These are phyloP conservation scores for Macrolepiota dolichaula DNA, from an alignment of 768 basidiomycete species.

Conservation along the genomic window DNA sequence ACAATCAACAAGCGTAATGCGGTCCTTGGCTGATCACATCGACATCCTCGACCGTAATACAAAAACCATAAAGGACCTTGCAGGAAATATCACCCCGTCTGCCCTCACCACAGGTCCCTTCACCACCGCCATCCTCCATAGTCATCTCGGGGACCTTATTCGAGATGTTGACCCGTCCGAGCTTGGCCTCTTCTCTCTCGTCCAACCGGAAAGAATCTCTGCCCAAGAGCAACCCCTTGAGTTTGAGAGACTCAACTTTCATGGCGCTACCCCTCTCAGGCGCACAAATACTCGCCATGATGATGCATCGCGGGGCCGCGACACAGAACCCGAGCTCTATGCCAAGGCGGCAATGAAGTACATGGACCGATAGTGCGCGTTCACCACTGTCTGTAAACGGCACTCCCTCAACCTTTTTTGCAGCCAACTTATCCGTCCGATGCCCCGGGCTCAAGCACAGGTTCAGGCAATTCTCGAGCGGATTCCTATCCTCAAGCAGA, in stretches of 20 bases:
- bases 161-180: constrained; percentile 79
- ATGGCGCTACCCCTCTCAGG: constrained; percentile 68
- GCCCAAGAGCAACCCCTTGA: constrained; percentile 30
- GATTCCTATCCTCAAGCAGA: constrained; percentile 33
- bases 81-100: constrained; percentile 24
- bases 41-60: constrained; percentile 60
- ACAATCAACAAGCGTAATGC: constrained; percentile 28
- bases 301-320: constrained; percentile 29
- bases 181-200: constrained; percentile 71
- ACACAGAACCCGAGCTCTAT: constrained; percentile 72
- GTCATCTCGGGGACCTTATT: constrained; percentile 69
- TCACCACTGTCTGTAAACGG: background rate
- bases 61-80: constrained; percentile 46
- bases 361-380: constrained; percentile 70
- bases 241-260: constrained; percentile 62
- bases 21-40: constrained; percentile 63
- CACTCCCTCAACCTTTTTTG: constrained; percentile 9
- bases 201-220: constrained; percentile 22
- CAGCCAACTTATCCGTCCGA: constrained; percentile 43
- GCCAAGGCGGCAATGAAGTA: constrained; percentile 74
- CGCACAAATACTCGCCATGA: constrained; percentile 38
- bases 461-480: constrained; percentile 39
- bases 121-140: constrained; percentile 59
- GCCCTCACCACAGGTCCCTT: constrained; percentile 42
- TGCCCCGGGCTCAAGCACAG: constrained; percentile 48